Conservation (phyloP, 805 yeast species). For the Pichia rugopelliculosa region DNA sequence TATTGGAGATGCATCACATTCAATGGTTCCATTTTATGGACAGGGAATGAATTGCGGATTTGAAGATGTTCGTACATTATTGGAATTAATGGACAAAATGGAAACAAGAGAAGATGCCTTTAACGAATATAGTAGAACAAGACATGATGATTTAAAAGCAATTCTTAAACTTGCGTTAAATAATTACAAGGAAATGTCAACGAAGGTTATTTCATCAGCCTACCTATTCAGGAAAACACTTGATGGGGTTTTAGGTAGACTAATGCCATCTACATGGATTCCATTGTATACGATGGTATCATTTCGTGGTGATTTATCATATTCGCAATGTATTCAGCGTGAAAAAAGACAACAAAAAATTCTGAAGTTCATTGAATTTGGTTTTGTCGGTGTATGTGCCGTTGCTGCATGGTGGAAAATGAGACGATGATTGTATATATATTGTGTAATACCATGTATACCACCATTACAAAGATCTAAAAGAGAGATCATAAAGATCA, state of each 20-base stretch:
- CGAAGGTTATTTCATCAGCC: slow-evolving; percentile 55
- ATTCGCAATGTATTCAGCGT: slow-evolving; percentile 55
- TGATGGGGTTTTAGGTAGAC: slow-evolving; percentile 56
- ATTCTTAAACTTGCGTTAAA: slow-evolving; percentile 72
- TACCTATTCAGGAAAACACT: slow-evolving; percentile 61
- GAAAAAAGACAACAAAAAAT: slow-evolving; percentile 50
- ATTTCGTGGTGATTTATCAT: slow-evolving; percentile 75
- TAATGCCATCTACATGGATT: slow-evolving; percentile 60
- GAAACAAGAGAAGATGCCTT: slow-evolving; percentile 43
- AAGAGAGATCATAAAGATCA: too few relatives aligned
- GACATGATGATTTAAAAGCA: slow-evolving; percentile 65
- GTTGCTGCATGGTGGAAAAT: slow-evolving; percentile 3
- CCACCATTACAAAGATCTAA: too few relatives aligned
- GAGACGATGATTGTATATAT: neutral
- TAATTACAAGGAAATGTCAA: slow-evolving; percentile 83
- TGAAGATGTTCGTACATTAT: slow-evolving; percentile 73
- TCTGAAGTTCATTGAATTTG: slow-evolving; percentile 28
- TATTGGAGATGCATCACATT: slow-evolving; percentile 91
- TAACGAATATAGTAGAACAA: slow-evolving; percentile 40
- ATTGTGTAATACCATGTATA: neutral
- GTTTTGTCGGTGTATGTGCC: slow-evolving; percentile 9
- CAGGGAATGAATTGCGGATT: slow-evolving; percentile 97
- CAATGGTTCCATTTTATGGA: slow-evolving; percentile 97
- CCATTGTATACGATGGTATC: slow-evolving; percentile 92
- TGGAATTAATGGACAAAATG: slow-evolving; percentile 38